Base-by-base conservation (phyloP, 495 filamentous ascomycete genomes). In the Aspergillus haitiensis region DNA sequence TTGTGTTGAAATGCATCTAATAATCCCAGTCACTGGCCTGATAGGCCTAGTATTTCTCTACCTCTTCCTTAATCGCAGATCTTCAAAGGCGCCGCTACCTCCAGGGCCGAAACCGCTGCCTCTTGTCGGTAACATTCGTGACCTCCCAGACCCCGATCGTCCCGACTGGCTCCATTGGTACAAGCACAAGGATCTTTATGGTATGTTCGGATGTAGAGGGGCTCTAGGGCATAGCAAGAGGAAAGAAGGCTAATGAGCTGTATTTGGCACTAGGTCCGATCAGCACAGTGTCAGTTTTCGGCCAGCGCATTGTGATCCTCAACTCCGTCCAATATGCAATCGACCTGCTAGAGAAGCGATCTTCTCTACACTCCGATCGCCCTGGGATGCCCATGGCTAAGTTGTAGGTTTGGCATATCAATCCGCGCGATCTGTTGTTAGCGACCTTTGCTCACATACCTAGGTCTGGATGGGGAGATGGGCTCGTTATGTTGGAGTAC, bases 151-250 rank as follows among this genome's bases (percentile, higher is more conserved):
- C 12, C 58, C 70, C 10, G 78, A 75, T 0, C 59, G 55, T 13
- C 66, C 69, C 2, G 80, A 82, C 59, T 74, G 68, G 56, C 55
- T 72, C 18, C 79, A 82, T 59, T 83, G 81, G 80, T 53, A 79
- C 1, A 72, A 78, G 54, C 79, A 81, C 59, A 82, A 82, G 52
- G 75, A 81, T 35, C 52, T 72, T 10, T 83, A 83, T 58, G 79
- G 69, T 70, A 55, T 11, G 51, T 49, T 33, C 5, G 21, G 21
- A 27, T 27, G 3, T 27, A 27, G 21, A 27, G 21, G 21, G 21
- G 21, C 1, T 39, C 33, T 21, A 47, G 34, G 32, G 13, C 54
- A 11, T 42, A 10, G n/a, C 8, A 51, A 42, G 18, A 36, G 1
- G 39, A 12, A 18, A 35, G 36, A n/a, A 39, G 34, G 42, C 27